phyloP scores from a whole-genome alignment of 148 eudicot genomes.

The Nepenthes mirabilis region DNA sequence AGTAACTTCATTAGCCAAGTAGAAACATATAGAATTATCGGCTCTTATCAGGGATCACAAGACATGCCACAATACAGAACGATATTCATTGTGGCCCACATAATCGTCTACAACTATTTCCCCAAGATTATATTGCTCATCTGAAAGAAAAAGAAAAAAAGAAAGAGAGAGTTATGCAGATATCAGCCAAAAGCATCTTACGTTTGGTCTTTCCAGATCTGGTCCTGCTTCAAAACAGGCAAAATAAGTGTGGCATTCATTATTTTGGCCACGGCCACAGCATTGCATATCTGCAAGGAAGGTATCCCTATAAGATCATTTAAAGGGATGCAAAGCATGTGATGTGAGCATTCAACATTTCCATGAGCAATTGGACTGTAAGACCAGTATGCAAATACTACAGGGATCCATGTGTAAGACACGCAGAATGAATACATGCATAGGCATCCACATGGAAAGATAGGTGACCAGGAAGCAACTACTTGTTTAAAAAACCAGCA shows the following conservation, averaged over 20 bases:
- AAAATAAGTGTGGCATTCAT: conserved; percentile 90
- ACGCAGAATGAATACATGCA: not conserved
- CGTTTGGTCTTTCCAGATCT: conserved; percentile 99
- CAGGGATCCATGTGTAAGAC: too few species aligned
- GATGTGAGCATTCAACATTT: conserved; percentile 1
- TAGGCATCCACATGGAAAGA: too few species aligned
- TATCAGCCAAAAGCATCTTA: conserved; percentile 26
- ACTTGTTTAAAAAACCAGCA: too few species aligned
- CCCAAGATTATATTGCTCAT: not conserved
- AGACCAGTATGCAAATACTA: too few species aligned
- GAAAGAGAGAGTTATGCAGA: not conserved
- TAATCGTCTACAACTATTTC: not conserved
- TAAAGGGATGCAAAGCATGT: conserved; percentile 1
- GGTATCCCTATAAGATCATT: conserved; percentile 2
- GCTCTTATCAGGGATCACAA: not conserved
- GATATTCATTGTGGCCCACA: too few species aligned
- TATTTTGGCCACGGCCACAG: conserved; percentile 96
- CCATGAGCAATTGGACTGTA: not conserved
- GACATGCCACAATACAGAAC: not conserved
- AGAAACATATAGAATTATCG: too few species aligned
- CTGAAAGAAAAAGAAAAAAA: not conserved
- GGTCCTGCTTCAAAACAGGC: conserved; percentile 98
- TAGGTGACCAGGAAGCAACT: too few species aligned
- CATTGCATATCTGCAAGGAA: conserved; percentile 85
- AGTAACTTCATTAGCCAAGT: not conserved